A percentile compares a stretch with the other conserved stretches of the same genome.
Conservation (phyloP, 495 filamentous ascomycete genomes). For the Penicillium fimorum region DNA sequence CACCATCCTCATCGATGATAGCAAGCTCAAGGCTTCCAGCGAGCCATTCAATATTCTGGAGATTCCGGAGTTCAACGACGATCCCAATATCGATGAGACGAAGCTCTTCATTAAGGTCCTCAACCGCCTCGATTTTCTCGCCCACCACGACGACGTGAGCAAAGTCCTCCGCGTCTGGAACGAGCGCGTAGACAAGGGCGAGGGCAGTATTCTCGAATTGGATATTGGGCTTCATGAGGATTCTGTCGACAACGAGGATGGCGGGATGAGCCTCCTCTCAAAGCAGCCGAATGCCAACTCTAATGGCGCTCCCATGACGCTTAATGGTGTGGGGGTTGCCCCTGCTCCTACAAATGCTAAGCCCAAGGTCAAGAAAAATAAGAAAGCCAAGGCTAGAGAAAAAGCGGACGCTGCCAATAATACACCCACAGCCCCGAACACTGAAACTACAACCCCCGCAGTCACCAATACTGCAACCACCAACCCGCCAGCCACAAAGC, state of each 20-base stretch:
- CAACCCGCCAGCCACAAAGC: neutral
- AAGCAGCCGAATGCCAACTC: neutral
- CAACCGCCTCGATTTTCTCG: conserved; percentile 30
- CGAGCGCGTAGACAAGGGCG: conserved; percentile 9
- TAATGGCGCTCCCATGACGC: neutral
- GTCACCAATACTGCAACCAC: neutral
- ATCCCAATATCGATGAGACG: conserved; percentile 28
- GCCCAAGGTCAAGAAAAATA: conserved; percentile 16
- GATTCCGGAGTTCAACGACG: conserved; percentile 68
- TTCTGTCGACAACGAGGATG: conserved; percentile 16
- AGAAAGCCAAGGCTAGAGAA: conserved; percentile 20
- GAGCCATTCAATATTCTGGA: conserved; percentile 83
- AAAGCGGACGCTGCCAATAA: conserved; percentile 12
- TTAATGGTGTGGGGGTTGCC: neutral
- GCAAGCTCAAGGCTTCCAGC: conserved; percentile 67
- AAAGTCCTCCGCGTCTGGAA: conserved; percentile 35
- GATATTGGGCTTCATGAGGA: conserved; percentile 10
- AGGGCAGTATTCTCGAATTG: conserved; percentile 28
- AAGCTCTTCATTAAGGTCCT: conserved; percentile 36
- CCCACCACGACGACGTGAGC: conserved; percentile 42
- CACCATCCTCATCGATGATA: conserved; percentile 88
- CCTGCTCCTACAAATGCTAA: neutral
- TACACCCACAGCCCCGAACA: neutral
- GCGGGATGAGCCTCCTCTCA: conserved; percentile 15
- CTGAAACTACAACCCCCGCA: neutral